Evolutionary conservation across 2,329 filamentous ascomycete genomes (phyloP).

Genomic region (Fusarium phyllophilum): DNA sequence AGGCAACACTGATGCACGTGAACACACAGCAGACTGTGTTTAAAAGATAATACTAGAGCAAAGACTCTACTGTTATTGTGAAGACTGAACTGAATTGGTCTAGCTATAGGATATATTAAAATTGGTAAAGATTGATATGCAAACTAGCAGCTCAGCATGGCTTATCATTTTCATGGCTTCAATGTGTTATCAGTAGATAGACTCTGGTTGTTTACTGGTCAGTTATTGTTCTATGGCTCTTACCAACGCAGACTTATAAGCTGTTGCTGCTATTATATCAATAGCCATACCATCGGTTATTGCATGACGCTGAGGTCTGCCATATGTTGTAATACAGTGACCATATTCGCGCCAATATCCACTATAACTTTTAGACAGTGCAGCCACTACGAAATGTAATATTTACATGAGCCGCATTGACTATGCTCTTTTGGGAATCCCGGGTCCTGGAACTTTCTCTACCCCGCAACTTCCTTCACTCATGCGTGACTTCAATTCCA

Average conservation of each 20-base stretch:
- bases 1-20: background rate
- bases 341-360: background rate
- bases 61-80: background rate
- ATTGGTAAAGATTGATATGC: background rate
- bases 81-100: background rate
- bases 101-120: accelerated
- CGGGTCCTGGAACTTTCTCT: background rate
- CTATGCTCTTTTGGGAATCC: background rate
- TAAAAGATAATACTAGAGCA: no score
- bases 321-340: background rate
- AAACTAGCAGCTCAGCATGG: background rate
- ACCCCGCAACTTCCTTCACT: background rate
- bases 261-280: background rate
- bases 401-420: no score
- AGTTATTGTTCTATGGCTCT: background rate
- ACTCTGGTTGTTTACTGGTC: background rate
- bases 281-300: background rate
- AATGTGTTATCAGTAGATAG: background rate
- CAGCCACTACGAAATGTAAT: background rate
- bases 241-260: background rate
- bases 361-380: background rate
- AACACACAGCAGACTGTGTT: background rate
- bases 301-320: background rate
- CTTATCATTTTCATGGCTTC: background rate
- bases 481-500: background rate